phyloP scores from a whole-genome alignment of 2,329 filamentous ascomycete genomes.

The Calonectria hawksworthii region DNA sequence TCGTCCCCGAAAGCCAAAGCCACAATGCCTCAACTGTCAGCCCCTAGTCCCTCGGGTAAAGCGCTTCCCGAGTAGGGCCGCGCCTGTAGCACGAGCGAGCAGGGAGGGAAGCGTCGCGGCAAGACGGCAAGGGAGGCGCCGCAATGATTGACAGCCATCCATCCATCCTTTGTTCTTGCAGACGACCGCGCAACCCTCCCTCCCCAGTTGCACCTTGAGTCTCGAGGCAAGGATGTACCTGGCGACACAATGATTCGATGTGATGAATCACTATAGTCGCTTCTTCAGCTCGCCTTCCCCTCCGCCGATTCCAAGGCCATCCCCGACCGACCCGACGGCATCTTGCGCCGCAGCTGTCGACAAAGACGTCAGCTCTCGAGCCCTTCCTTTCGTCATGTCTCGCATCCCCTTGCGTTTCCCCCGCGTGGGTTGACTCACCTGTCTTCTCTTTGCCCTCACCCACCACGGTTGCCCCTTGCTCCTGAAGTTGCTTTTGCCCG shows the following conservation, averaged over 20 bases:
- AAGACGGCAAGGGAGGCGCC: conserved; percentile 4
- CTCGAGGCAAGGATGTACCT: not conserved
- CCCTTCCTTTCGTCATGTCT: conserved; percentile 10
- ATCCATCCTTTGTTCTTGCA: not conserved
- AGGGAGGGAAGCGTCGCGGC: not conserved
- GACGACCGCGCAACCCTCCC: not conserved
- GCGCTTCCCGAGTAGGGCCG: not conserved
- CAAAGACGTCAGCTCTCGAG: conserved; percentile 12
- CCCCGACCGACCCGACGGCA: conserved; percentile 22
- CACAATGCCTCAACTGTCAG: not conserved
- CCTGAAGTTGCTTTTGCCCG: conserved; percentile 16
- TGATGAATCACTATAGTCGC: conserved; percentile 12
- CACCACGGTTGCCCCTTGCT: conserved; percentile 6
- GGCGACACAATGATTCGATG: not conserved
- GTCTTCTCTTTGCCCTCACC: conserved; percentile 13
- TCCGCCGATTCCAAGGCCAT: conserved; percentile 4
- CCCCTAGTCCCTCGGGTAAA: not conserved
- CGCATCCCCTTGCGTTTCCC: conserved; percentile 6
- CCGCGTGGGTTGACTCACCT: not conserved
- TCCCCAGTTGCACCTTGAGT: not conserved
- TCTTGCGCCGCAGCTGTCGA: conserved; percentile 7
- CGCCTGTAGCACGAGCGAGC: not conserved
- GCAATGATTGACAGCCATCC: not conserved
- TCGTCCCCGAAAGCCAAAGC: not conserved
- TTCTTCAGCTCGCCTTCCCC: conserved; percentile 18